These are phyloP conservation scores for Phytophthora multivora DNA, from an alignment of 352 stramenopile genomes.

Conservation along the genomic window DNA sequence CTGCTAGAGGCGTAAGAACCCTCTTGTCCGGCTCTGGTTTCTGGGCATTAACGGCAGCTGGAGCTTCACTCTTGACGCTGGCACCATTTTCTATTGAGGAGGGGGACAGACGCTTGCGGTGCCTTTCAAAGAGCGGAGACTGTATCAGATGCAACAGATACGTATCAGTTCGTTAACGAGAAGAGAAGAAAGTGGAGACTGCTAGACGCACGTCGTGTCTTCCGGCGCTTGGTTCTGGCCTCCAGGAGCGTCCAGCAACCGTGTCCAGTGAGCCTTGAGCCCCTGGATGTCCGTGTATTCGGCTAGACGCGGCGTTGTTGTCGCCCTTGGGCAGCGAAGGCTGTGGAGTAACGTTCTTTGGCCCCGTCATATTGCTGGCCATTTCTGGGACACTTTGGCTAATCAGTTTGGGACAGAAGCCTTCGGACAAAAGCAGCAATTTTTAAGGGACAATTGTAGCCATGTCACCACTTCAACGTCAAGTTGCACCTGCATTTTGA, in stretches of 20 bases:
- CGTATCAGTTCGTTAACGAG: background rate
- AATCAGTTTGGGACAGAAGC: background rate
- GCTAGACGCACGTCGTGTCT: conserved; percentile 26
- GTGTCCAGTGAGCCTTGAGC: background rate
- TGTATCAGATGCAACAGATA: background rate
- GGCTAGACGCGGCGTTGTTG: conserved; percentile 10
- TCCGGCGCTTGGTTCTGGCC: conserved; percentile 7
- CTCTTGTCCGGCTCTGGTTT: background rate
- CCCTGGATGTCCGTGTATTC: background rate
- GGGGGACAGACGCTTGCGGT: conserved; percentile 8
- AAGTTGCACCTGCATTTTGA: background rate
- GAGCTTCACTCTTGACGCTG: background rate
- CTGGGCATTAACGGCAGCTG: background rate
- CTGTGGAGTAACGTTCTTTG: background rate
- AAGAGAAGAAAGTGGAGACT: too few relatives aligned
- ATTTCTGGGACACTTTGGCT: conserved; percentile 4
- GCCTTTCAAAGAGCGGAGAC: conserved; percentile 2
- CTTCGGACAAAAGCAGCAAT: conserved; percentile 1
- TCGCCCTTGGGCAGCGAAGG: conserved; percentile 1
- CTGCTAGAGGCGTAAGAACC: too few relatives aligned
- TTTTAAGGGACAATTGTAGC: conserved; percentile 13
- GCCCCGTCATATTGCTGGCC: background rate
- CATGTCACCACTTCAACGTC: conserved; percentile 6
- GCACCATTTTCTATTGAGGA: conserved; percentile 8
- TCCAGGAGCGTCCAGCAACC: conserved; percentile 7